phyloP scores from a whole-genome alignment of 1,139 yeast genomes.

The Hemisphaericaspora lyxosophila region DNA sequence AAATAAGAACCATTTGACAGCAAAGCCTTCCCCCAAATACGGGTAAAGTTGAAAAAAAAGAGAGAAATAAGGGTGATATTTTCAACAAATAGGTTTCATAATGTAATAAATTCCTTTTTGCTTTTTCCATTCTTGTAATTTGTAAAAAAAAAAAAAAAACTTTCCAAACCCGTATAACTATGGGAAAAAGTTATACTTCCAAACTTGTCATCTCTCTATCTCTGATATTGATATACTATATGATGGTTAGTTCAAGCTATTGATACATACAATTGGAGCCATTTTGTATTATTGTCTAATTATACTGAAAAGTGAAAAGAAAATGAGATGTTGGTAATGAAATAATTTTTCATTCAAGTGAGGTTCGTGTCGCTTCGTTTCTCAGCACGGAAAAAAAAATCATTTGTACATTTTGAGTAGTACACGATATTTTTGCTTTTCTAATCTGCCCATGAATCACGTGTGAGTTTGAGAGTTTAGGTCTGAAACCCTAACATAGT shows the following conservation, averaged over 20 bases:
- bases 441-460: conserved; percentile 1
- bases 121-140: background rate
- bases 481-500: conserved; percentile 4
- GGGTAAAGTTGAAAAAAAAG: conserved; percentile 5
- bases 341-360: conserved; percentile 4
- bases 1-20: conserved; percentile 17
- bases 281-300: conserved; percentile 37
- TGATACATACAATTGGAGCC: conserved; percentile 88
- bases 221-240: conserved; percentile 1
- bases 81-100: conserved; percentile 3
- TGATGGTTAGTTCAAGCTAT: background rate
- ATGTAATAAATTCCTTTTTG: conserved; percentile 1
- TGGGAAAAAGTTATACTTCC: conserved; percentile 11
- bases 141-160: conserved; percentile 6
- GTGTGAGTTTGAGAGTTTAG: background rate
- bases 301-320: conserved; percentile 1
- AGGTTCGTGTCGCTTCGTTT: background rate
- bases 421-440: background rate
- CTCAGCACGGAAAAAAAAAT: background rate
- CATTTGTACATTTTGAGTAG: background rate
- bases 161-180: conserved; percentile 7
- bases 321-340: background rate
- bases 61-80: conserved; percentile 1
- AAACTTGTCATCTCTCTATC: conserved; percentile 2
- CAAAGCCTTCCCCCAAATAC: conserved; percentile 16